Percentiles rank a stretch among this genome's conserved stretches.
These are phyloP conservation scores for Naganishia albida DNA, from an alignment of 1,284 basidiomycete genomes.

Conservation along the genomic window DNA sequence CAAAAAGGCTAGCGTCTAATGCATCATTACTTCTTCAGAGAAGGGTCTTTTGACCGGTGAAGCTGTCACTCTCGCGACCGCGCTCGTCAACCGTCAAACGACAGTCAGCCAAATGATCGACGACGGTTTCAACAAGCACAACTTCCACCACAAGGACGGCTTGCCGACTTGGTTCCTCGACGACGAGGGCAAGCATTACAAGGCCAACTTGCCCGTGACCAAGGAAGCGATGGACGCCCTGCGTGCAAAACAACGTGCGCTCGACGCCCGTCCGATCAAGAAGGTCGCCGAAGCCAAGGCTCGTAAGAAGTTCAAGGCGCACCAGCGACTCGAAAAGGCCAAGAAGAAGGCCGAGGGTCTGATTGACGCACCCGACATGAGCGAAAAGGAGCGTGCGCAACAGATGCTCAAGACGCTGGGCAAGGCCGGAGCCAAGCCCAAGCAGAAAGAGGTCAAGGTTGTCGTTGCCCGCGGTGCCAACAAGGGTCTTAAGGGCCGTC, in stretches of 20 bases:
- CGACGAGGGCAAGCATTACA: constrained; percentile 91
- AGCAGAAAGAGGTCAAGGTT: constrained; percentile 72
- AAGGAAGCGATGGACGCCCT: constrained; percentile 90
- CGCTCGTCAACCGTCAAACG: constrained; percentile 86
- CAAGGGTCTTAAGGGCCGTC: constrained; percentile 86
- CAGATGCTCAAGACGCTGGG: constrained; percentile 90
- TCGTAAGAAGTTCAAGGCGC: constrained; percentile 89
- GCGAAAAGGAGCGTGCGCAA: constrained; percentile 90
- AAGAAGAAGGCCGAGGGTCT: constrained; percentile 96
- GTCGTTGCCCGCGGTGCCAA: constrained; percentile 91
- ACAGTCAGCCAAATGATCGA: constrained; percentile 89
- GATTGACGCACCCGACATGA: constrained; percentile 83
- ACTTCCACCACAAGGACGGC: constrained; percentile 85
- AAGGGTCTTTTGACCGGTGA: constrained; percentile 86
- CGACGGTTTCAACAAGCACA: constrained; percentile 93
- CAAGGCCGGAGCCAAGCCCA: constrained; percentile 68
- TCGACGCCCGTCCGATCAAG: constrained; percentile 97
- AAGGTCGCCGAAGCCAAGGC: constrained; percentile 99
- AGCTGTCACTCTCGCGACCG: constrained; percentile 87
- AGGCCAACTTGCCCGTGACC: constrained; percentile 90
- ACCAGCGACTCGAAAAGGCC: constrained; percentile 82
- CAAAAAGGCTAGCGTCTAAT: not conserved
- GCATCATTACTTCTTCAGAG: constrained; percentile 57
- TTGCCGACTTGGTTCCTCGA: constrained; percentile 97
- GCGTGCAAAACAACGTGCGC: constrained; percentile 84